Evolutionary conservation across 1,284 basidiomycete species (phyloP).

Genomic region (Cutaneotrichosporon sp.): DNA sequence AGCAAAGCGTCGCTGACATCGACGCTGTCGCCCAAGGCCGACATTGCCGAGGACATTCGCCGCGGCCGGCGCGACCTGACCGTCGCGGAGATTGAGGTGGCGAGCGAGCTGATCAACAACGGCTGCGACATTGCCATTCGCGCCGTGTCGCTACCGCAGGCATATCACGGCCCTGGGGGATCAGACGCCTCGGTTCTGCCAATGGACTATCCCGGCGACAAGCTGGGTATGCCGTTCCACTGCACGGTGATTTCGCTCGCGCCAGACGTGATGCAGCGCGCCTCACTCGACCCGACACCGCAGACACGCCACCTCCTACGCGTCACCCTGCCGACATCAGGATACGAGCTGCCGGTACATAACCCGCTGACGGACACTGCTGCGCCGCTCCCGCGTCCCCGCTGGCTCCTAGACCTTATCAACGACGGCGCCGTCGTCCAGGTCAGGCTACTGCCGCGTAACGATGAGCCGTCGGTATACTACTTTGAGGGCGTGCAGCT

Average conservation of each 20-base stretch:
- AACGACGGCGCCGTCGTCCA: slow-evolving; percentile 62
- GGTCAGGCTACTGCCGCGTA: slow-evolving; percentile 54
- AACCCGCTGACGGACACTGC: slow-evolving; percentile 73
- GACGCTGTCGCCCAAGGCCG: slow-evolving; percentile 35
- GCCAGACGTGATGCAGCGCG: slow-evolving; percentile 70
- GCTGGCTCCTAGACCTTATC: slow-evolving; percentile 67
- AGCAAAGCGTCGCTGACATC: slow-evolving; percentile 28
- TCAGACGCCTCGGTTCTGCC: slow-evolving; percentile 18
- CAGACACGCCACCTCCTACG: slow-evolving; percentile 65
- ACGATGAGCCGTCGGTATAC: slow-evolving; percentile 35
- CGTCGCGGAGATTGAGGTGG: slow-evolving; percentile 37
- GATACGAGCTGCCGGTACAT: slow-evolving; percentile 65
- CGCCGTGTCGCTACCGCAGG: slow-evolving; percentile 36
- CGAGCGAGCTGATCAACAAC: slow-evolving; percentile 24
- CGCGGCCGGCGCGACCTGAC: slow-evolving; percentile 34
- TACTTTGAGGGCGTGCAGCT: slow-evolving; percentile 57
- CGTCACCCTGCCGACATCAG: slow-evolving; percentile 72
- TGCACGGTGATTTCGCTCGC: slow-evolving; percentile 57
- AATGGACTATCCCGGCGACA: slow-evolving; percentile 23
- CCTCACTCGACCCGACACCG: slow-evolving; percentile 41
- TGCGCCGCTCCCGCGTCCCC: slow-evolving; percentile 62
- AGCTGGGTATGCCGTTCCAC: slow-evolving; percentile 41
- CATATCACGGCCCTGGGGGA: slow-evolving; percentile 18
- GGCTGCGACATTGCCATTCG: slow-evolving; percentile 36
- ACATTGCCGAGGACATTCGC: slow-evolving; percentile 38